Evolutionary conservation across 441 rosid genomes (phyloP).

Genomic region (Pelargonium citronellum): DNA sequence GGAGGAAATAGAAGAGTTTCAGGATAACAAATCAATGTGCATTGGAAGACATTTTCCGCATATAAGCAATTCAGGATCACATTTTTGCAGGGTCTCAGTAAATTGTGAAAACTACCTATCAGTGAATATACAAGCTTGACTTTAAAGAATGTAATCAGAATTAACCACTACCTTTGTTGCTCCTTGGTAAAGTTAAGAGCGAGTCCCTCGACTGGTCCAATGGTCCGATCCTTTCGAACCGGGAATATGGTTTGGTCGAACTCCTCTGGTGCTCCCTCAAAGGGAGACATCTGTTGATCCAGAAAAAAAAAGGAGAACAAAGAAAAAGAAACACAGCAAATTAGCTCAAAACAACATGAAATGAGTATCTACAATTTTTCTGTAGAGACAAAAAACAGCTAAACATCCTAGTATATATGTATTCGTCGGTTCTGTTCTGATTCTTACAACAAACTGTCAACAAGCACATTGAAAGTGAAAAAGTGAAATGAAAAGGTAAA

Average conservation of each 20-base stretch:
- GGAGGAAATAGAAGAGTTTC: too few species aligned
- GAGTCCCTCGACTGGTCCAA: conserved; percentile 49
- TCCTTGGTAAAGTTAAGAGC: conserved; percentile 59
- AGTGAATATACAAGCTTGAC: background rate
- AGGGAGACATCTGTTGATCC: conserved; percentile 59
- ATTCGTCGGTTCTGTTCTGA: background rate
- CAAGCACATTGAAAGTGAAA: too few species aligned
- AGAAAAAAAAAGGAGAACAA: background rate
- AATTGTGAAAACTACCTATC: background rate
- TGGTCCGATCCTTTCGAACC: conserved; percentile 48
- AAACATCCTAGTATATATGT: background rate
- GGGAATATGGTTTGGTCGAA: conserved; percentile 82
- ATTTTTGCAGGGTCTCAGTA: background rate
- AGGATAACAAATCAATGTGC: too few species aligned
- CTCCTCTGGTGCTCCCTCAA: conserved; percentile 79
- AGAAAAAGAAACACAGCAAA: background rate
- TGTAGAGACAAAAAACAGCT: background rate
- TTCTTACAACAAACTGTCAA: too few species aligned
- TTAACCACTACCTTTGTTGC: conserved; percentile 58
- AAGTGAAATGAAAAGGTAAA: too few species aligned
- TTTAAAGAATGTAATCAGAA: background rate
- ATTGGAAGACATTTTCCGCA: too few species aligned
- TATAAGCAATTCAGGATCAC: too few species aligned
- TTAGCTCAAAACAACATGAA: background rate
- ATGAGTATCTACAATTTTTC: too few species aligned